These are phyloP conservation scores for Brassica carinata DNA, from an alignment of 345 rosid genomes.

Conservation along the genomic window DNA sequence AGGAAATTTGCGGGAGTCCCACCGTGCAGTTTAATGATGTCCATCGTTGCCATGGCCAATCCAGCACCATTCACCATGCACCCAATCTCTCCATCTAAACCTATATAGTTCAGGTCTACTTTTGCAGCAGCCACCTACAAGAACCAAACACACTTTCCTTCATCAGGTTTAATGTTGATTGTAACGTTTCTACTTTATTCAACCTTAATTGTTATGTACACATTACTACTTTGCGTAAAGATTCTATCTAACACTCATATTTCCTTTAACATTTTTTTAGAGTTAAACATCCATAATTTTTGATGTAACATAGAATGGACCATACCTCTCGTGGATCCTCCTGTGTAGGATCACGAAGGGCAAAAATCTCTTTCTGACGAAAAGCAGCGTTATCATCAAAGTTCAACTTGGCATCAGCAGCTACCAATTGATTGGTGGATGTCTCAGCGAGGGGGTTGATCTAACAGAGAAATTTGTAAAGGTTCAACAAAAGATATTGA, in stretches of 20 bases:
- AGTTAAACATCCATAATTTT: neutral
- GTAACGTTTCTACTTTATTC: neutral
- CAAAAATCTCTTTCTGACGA: slow-evolving; percentile 80
- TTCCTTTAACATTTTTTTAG: too few species aligned
- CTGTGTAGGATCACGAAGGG: slow-evolving; percentile 90
- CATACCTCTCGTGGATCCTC: slow-evolving; percentile 98
- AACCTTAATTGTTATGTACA: neutral
- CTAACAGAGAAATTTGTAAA: slow-evolving; percentile 43
- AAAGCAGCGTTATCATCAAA: slow-evolving; percentile 98
- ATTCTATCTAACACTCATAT: too few species aligned
- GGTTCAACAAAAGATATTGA: slow-evolving; percentile 19
- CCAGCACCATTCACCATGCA: slow-evolving; percentile 99
- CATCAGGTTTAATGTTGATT: neutral
- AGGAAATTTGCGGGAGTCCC: slow-evolving; percentile 99
- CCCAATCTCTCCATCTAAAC: slow-evolving; percentile 98
- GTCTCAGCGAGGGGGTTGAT: slow-evolving; percentile 98
- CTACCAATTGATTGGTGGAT: slow-evolving; percentile 77
- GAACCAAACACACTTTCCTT: slow-evolving; percentile 20
- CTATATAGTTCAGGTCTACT: slow-evolving; percentile 97
- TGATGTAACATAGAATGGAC: neutral
- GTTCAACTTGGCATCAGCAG: slow-evolving; percentile 99
- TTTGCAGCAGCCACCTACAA: slow-evolving; percentile 86
- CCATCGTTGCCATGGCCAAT: slow-evolving; percentile 99
- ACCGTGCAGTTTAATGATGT: slow-evolving; percentile 94
- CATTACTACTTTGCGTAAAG: neutral